These are phyloP conservation scores for Fusarium piperis DNA, from an alignment of 2,329 filamentous ascomycete species.

Conservation along the genomic window DNA sequence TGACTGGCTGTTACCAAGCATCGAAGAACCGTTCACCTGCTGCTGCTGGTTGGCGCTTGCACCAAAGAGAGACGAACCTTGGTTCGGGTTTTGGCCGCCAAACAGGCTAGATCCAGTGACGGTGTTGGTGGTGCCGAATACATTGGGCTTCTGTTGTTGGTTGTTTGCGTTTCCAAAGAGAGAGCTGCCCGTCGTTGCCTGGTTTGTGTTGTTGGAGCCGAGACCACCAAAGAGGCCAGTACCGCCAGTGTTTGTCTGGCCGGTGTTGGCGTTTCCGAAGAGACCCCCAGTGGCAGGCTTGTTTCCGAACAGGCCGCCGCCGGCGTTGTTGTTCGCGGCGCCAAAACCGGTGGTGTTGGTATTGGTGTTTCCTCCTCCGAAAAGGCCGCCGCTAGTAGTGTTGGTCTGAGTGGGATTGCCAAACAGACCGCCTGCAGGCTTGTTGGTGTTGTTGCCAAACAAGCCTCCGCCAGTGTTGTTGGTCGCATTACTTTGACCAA, in stretches of 20 bases:
- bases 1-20: slow-evolving; percentile 65
- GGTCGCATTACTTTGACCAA: background rate
- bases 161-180: slow-evolving; percentile 59
- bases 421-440: background rate
- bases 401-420: background rate
- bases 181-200: slow-evolving; percentile 53
- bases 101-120: slow-evolving; percentile 64
- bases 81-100: slow-evolving; percentile 58
- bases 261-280: slow-evolving; percentile 51
- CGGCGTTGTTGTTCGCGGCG: slow-evolving; percentile 44
- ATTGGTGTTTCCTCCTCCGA: background rate
- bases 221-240: slow-evolving; percentile 57
- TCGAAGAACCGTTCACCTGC: slow-evolving; percentile 61
- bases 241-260: slow-evolving; percentile 49
- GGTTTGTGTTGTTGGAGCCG: slow-evolving; percentile 48
- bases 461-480: background rate
- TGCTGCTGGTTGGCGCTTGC: slow-evolving; percentile 59
- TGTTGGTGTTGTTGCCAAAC: slow-evolving; percentile 45
- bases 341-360: slow-evolving; percentile 46
- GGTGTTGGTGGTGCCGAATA: slow-evolving; percentile 63
- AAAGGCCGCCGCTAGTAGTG: background rate
- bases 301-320: slow-evolving; percentile 53
- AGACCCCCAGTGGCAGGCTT: slow-evolving; percentile 51
- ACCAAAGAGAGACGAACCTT: slow-evolving; percentile 57
- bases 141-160: slow-evolving; percentile 54